Conservation (phyloP, 163 green algal species). For the Scenedesmus sp. region DNA sequence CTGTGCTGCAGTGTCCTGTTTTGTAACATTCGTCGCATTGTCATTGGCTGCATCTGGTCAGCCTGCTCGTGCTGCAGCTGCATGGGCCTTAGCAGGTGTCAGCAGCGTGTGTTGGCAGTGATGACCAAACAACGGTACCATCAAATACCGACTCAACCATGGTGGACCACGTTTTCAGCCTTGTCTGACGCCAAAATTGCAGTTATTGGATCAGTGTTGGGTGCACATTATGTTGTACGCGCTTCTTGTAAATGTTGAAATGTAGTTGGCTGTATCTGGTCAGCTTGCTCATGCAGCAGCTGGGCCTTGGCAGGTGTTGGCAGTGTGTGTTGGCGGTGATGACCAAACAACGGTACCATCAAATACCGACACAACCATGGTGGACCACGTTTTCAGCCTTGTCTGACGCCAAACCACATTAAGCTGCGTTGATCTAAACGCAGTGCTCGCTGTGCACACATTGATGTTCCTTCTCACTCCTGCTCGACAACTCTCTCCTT, state of each 20-base stretch:
- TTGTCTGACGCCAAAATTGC: slow-evolving; percentile 34
- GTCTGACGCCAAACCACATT: slow-evolving; percentile 24
- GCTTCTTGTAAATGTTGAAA: too few relatives aligned
- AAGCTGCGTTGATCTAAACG: too few relatives aligned
- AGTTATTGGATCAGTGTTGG: background rate
- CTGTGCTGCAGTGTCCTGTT: background rate
- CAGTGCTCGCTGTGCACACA: too few relatives aligned
- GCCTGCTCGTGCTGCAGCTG: background rate
- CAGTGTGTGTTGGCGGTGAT: background rate
- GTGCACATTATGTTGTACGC: too few relatives aligned
- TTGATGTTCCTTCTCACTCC: too few relatives aligned
- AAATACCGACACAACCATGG: slow-evolving; percentile 40
- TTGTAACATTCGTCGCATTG: background rate
- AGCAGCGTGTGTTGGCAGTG: background rate
- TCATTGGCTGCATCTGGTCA: background rate
- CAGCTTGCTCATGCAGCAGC: background rate
- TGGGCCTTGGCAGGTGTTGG: background rate
- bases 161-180: slow-evolving; percentile 46
- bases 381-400: slow-evolving; percentile 50
- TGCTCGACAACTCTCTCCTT: too few relatives aligned
- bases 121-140: slow-evolving; percentile 48
- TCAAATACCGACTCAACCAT: slow-evolving; percentile 44
- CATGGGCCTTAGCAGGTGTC: too few relatives aligned
- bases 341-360: slow-evolving; percentile 48
- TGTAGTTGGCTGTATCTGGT: background rate